These are phyloP conservation scores for Isatis lusitanica DNA, from an alignment of 441 rosid genomes.

Conservation along the genomic window DNA sequence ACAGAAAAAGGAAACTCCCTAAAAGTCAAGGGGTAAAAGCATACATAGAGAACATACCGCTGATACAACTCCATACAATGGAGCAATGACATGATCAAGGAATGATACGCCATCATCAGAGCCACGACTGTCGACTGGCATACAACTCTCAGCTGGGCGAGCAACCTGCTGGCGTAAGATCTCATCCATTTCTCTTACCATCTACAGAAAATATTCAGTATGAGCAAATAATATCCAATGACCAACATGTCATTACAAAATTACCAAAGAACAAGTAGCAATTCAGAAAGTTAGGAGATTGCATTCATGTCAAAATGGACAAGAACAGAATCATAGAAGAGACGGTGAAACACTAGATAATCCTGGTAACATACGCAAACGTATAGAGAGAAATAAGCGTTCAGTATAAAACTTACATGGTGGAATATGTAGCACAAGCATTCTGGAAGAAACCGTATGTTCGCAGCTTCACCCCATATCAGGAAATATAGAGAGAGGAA, in stretches of 20 bases:
- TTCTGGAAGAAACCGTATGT: constrained; percentile 94
- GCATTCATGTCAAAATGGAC: constrained; percentile 2
- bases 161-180: constrained; percentile 72
- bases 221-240: constrained; percentile 8
- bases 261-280: neutral
- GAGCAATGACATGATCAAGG: constrained; percentile 81
- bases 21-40: constrained; percentile 4
- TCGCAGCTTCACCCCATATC: constrained; percentile 99
- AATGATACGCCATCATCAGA: constrained; percentile 66
- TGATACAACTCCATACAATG: constrained; percentile 77
- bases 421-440: constrained; percentile 99
- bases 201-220: constrained; percentile 44
- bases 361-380: neutral
- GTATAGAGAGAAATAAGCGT: constrained; percentile 16
- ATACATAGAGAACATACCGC: constrained; percentile 61
- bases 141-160: constrained; percentile 83
- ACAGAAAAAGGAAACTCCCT: neutral
- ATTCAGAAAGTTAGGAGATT: constrained; percentile 4
- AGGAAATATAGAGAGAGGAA: constrained; percentile 80
- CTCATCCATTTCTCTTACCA: constrained; percentile 96
- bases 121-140: constrained; percentile 61
- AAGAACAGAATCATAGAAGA: neutral
- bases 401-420: constrained; percentile 59
- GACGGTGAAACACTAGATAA: neutral
- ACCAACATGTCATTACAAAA: neutral